These are phyloP conservation scores for Pilaira anomala DNA, from an alignment of 192 early-diverging fungal genomes.

Conservation along the genomic window DNA sequence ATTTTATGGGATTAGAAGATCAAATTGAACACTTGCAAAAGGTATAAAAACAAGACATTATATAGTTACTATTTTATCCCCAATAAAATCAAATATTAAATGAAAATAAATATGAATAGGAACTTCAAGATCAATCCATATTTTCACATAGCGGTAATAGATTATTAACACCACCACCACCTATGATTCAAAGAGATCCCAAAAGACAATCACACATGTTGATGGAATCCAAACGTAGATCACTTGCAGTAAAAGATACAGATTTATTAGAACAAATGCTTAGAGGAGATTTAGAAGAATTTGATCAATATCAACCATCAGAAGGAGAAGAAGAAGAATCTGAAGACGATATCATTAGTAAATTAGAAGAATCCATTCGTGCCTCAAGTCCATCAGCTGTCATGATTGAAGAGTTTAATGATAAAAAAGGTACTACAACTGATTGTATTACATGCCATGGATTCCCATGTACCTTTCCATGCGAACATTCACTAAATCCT, in stretches of 20 bases:
- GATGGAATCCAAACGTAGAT: constrained; percentile 38
- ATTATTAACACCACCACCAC: constrained; percentile 7
- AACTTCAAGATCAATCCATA: constrained; percentile 18
- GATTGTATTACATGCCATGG: constrained; percentile 11
- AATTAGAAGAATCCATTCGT: neutral
- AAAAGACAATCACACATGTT: constrained; percentile 37
- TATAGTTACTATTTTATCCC: neutral
- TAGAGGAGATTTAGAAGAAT: constrained; percentile 30
- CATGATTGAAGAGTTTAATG: neutral
- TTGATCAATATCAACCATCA: constrained; percentile 6
- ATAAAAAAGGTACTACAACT: neutral
- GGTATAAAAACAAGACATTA: constrained; percentile 24
- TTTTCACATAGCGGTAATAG: constrained; percentile 11
- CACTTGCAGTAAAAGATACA: constrained; percentile 33
- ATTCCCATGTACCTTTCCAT: constrained; percentile 13
- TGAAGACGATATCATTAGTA: neutral
- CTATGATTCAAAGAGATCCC: constrained; percentile 14
- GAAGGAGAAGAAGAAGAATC: neutral
- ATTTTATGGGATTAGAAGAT: constrained; percentile 35
- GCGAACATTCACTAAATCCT: constrained; percentile 1
- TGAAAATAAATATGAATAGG: constrained; percentile 12
- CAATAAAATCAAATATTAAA: neutral
- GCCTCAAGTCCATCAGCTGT: neutral
- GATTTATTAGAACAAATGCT: constrained; percentile 36
- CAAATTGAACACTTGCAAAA: constrained; percentile 29